Percentiles rank a stretch among this genome's conserved stretches.
Conservation (phyloP, 164 flowering plant species). For the Vitis rupestris region DNA sequence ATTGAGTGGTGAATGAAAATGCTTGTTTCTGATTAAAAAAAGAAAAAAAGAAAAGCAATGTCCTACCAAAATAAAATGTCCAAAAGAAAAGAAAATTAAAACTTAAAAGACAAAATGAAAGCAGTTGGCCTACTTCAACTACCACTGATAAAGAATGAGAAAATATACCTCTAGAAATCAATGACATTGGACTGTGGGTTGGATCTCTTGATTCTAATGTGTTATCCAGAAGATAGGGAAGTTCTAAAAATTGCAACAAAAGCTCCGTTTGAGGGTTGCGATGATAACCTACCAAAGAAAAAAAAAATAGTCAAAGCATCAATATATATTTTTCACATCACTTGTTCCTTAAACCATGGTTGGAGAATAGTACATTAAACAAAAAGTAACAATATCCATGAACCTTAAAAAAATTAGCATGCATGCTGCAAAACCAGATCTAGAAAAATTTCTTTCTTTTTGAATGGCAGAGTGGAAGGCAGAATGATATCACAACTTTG, state of each 20-base stretch:
- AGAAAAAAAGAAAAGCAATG: not conserved
- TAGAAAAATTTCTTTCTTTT: too few species aligned
- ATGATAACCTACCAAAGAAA: slow-evolving; percentile 35
- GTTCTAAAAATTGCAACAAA: slow-evolving; percentile 63
- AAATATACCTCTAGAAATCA: slow-evolving; percentile 32
- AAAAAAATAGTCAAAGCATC: not conserved
- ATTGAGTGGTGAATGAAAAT: too few species aligned
- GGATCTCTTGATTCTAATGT: slow-evolving; percentile 26
- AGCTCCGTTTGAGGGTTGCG: slow-evolving; percentile 83
- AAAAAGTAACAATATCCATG: too few species aligned
- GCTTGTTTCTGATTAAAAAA: too few species aligned
- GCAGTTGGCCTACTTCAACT: not conserved
- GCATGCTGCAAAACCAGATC: too few species aligned
- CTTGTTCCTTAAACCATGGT: too few species aligned
- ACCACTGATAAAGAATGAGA: not conserved
- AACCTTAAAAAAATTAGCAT: too few species aligned
- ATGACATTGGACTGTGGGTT: slow-evolving; percentile 25
- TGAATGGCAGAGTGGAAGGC: too few species aligned
- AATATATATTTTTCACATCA: too few species aligned
- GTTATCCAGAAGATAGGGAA: slow-evolving; percentile 71
- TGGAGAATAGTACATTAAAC: too few species aligned
- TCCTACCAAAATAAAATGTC: not conserved
- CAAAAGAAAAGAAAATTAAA: not conserved
- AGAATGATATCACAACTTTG: too few species aligned
- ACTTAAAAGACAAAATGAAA: not conserved